Percentiles rank a stretch among this genome's conserved stretches.
These are phyloP conservation scores for Komagataella mondaviorum DNA, from an alignment of 805 yeast species.

Conservation along the genomic window DNA sequence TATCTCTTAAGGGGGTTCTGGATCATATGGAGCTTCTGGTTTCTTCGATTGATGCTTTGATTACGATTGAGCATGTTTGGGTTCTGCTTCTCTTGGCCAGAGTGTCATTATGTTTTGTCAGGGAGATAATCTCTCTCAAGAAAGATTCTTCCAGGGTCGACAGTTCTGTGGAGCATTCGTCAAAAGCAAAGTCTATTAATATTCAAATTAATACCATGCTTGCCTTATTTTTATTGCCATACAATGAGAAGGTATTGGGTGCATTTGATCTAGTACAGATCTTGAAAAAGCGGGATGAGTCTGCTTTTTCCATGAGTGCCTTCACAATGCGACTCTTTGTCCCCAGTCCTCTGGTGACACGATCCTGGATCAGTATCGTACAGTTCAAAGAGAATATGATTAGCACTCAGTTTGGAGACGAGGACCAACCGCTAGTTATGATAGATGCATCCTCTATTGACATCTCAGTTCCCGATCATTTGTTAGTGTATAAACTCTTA, in stretches of 20 bases:
- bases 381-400: background rate
- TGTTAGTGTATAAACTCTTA: constrained; percentile 63
- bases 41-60: background rate
- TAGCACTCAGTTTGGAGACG: background rate
- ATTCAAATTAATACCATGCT: background rate
- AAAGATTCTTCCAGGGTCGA: background rate
- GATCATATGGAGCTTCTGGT: no score
- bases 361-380: background rate
- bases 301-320: background rate
- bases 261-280: background rate
- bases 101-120: background rate
- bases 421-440: background rate
- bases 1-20: background rate
- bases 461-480: constrained; percentile 55
- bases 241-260: background rate
- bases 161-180: background rate
- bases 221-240: background rate
- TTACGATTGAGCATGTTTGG: background rate
- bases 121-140: background rate
- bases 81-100: background rate
- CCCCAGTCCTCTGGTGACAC: background rate
- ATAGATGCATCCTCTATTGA: background rate
- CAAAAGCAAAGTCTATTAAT: background rate
- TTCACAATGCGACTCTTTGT: background rate
- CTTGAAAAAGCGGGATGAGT: background rate